phyloP scores from a whole-genome alignment of 495 filamentous ascomycete genomes.

The Penicillium salamii region DNA sequence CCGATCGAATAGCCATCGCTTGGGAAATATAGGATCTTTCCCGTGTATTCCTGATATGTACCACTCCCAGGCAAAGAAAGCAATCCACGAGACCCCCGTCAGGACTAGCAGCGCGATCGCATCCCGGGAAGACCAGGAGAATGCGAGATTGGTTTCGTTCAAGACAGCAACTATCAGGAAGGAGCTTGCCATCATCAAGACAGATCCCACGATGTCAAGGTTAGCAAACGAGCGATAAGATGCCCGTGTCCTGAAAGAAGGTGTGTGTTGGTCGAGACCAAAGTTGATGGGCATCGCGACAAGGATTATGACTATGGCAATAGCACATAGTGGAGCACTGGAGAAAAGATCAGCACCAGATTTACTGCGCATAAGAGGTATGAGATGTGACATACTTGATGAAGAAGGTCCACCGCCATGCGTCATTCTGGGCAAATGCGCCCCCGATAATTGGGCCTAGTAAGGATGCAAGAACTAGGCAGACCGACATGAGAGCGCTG shows the following conservation, averaged over 20 bases:
- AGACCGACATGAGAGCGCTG: slow-evolving; percentile 44
- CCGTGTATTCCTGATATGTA: slow-evolving; percentile 26
- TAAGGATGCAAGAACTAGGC: slow-evolving; percentile 39
- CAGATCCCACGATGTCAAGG: slow-evolving; percentile 57
- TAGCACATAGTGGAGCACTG: slow-evolving; percentile 21
- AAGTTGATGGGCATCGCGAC: slow-evolving; percentile 30
- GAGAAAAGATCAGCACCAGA: background rate
- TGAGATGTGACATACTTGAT: slow-evolving; percentile 47
- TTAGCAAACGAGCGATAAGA: slow-evolving; percentile 28
- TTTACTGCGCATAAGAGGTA: no score
- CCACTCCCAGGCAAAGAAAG: slow-evolving; percentile 39
- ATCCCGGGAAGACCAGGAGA: slow-evolving; percentile 35
- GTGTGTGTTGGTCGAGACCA: slow-evolving; percentile 25
- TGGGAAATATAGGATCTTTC: slow-evolving; percentile 37
- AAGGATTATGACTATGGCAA: slow-evolving; percentile 19
- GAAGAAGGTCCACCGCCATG: slow-evolving; percentile 63
- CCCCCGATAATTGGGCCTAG: slow-evolving; percentile 59
- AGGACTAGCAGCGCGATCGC: slow-evolving; percentile 46
- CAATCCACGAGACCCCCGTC: slow-evolving; percentile 29
- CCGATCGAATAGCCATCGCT: slow-evolving; percentile 30
- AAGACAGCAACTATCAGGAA: slow-evolving; percentile 56
- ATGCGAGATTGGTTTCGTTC: slow-evolving; percentile 53
- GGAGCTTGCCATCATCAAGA: slow-evolving; percentile 51
- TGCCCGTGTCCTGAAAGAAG: slow-evolving; percentile 26
- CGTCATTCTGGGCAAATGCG: slow-evolving; percentile 49